Base-by-base conservation (phyloP, 1,284 basidiomycete genomes). In the Laetiporus sulphureus region DNA sequence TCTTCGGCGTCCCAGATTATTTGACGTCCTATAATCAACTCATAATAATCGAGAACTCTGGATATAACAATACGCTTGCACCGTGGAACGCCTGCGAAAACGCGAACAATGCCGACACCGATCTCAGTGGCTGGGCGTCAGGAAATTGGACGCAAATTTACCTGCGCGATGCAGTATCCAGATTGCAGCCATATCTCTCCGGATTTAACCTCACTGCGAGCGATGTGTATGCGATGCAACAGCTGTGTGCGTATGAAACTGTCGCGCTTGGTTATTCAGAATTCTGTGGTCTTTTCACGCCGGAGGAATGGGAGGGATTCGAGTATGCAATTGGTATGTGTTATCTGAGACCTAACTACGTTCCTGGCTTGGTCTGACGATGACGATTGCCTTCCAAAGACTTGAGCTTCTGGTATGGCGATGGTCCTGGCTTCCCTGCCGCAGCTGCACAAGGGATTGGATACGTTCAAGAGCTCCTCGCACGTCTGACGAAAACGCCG, bases 241-340 rank as follows among this genome's bases (percentile, higher is more conserved):
- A 68, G 32, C 54, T 75, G 16, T 80, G 78, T 52, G 73, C 77
- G 1, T 81, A 80, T 49, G 78, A 81, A 70, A 83, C 81, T 5
- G 77, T 82, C 20, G 71, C 81, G 0, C 69, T 85, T 22, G 83
- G 83, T 0, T 83, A 68, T 46, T 71, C 68, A 5, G 42, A 50
- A 10, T 73, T 73, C 50, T 72, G 79, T 53, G 60, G 64, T 10
- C 58, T 83, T 3, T 83, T 83, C 59, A 83, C 78, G 12, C 67
- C 78, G 46, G 68, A 76, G 37, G 82, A 84, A 55, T 84, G 79
- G 77, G 66, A 70, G 44, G 73, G 75, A 0, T 84, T 72, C 53
- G 74, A 78, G 46, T 82, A 83, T 52, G 56, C 59, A 16, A 55
- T 55, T 22, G 72, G 68, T 73, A 23, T 35, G 49, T 38, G n/a